Evolutionary conservation across 768 basidiomycete genomes (phyloP), one percentile per base, ranked within the genome.

Genomic region (Tylopilus subfusipes): DNA sequence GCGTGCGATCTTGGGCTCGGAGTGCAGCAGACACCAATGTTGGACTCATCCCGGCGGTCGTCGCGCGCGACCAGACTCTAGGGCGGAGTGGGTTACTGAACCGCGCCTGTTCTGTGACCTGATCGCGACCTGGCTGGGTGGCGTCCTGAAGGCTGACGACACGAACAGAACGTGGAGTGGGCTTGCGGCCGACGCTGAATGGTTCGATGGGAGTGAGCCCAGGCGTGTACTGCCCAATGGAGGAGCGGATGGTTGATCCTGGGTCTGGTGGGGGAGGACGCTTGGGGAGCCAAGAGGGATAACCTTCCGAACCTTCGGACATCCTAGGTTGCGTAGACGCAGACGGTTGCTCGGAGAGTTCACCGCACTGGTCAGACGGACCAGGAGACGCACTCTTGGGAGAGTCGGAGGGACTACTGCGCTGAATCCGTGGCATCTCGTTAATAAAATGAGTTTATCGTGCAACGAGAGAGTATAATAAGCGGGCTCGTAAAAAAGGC

Each of bases 251-350:
- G 2, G 86, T 89, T 11, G 86, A 87, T 4, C 80, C 80, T 4
- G 91, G 90, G 9, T 82, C 82, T 0, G 90, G 90, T 1, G 82
- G 87, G 16, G 83, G 84, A 3, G 91, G 90, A 14, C 90, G 79
- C 55, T 76, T 82, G 18, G 90, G 90, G 2, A 93, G 83, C 90
- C 90, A 93, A 22, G 87, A 85, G 3, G 90, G 90, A 66, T 93
- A 93, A 14, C 84, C 84, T 59, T 88, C 87, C 18, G 79, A 79
- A 48, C 70, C 60, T 61, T 82, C 79, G 48, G 69, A 73, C 2
- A 53, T 31, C 53, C 69, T 63, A 10, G 70, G 67, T 16, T 70
- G 69, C 48, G 71, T 63, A 2, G 72, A 72, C 38, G 72, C 67
- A 13, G 70, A 73, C 1, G 72, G 72, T 4, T 63, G 71, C 22